Base-by-base conservation (phyloP, 352 stramenopile species). In the Saprolegnia parasitica region DNA sequence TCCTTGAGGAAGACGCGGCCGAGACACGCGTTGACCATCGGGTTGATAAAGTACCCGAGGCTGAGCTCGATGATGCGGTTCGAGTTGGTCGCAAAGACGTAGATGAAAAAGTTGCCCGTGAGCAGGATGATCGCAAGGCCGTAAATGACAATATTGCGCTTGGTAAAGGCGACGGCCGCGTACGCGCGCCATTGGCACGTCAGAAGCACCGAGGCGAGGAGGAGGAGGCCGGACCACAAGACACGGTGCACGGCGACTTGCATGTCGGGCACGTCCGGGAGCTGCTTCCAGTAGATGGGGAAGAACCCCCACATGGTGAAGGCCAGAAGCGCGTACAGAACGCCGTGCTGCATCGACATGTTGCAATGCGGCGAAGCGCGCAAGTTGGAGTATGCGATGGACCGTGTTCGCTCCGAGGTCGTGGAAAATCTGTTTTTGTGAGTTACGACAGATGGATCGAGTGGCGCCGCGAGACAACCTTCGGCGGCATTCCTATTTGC, bases 231-330 rank as follows among this genome's bases (percentile, higher is more conserved):
- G 26, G 63, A 70, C 63, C 63, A 70, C 15, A 70, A 35, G 21
- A 70, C n/a, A 20, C 63, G 63, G 29, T 70, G 63, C 42, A 24
- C 23, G 1, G 37, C n/a, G 29, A 70, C 37, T 61, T 70, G 45
- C 5, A 70, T 37, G n/a, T 37, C 20, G 18, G 49, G 50, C 16
- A 70, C 63, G n/a, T n/a, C 21, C 15, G 49, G 16, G 10, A 70
- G 54, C 29, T 70, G 63, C 54, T 70, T 70, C 46, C 46, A 70
- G 26, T 61, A 70, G 50, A 70, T 63, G n/a, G 63, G 63, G 4
- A 23, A 26, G 11, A 70, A 54, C n/a, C 63, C 63, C 35, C 40
- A 70, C 21, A 23, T 24, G 1, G 42, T 49, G 8, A 49, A 49
- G 3, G 42, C 42, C 18, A 3, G 1, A 3, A 49, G 18, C 13